Percentiles rank a stretch among this genome's conserved stretches.
Evolutionary conservation across 768 basidiomycete genomes (phyloP).

Genomic region (Leccinum boreale): DNA sequence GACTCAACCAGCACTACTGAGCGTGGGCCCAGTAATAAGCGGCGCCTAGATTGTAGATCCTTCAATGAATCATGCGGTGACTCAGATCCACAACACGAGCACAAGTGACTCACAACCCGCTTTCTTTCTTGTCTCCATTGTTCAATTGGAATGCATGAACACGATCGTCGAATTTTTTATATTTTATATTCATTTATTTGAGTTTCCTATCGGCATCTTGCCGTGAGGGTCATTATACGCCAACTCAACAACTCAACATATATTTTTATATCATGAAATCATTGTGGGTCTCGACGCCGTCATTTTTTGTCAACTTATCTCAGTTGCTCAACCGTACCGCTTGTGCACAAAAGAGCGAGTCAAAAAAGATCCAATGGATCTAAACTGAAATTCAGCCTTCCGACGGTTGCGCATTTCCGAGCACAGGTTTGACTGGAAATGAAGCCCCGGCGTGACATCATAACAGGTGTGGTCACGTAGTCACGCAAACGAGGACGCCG

Average conservation of each 20-base stretch:
- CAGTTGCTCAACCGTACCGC: not conserved
- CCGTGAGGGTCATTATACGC: not conserved
- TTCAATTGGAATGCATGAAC: not conserved
- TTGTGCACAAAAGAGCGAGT: not conserved
- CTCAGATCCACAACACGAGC: not conserved
- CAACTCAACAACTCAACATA: not conserved
- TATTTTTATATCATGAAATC: not conserved
- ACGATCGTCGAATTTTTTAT: not conserved
- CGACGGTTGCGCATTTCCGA: slow-evolving; percentile 17
- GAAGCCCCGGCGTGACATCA: slow-evolving; percentile 27
- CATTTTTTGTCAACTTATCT: not conserved
- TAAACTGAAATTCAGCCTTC: slow-evolving; percentile 1
- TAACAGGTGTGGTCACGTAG: slow-evolving; percentile 16
- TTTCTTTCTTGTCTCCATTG: not conserved
- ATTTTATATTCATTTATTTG: not conserved
- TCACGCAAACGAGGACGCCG: slow-evolving; percentile 23
- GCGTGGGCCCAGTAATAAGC: not conserved
- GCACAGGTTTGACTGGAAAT: slow-evolving; percentile 29
- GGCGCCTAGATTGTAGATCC: slow-evolving; percentile 20
- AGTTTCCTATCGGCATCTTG: slow-evolving; percentile 6
- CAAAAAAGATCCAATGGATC: slow-evolving; percentile 8
- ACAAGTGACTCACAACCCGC: not conserved
- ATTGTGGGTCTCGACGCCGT: not conserved
- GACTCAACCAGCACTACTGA: not conserved
- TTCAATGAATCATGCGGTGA: slow-evolving; percentile 1